These are phyloP conservation scores for Penicillium sp. DNA, from an alignment of 2,329 filamentous ascomycete species.

Conservation along the genomic window DNA sequence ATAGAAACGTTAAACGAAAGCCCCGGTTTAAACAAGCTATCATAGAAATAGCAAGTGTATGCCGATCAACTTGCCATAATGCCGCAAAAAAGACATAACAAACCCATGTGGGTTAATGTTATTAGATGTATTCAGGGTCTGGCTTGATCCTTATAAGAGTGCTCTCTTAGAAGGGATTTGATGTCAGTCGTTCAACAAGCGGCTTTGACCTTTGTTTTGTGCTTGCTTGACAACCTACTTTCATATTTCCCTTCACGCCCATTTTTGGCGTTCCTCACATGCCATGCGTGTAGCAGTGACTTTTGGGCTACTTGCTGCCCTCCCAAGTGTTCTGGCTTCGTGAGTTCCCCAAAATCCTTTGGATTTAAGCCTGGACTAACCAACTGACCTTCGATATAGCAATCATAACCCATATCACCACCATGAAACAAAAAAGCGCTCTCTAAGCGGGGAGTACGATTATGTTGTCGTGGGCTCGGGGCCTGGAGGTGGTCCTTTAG, in stretches of 20 bases:
- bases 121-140: not conserved
- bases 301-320: not conserved
- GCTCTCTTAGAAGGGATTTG: not conserved
- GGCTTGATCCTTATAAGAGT: not conserved
- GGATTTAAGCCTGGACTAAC: too few relatives aligned
- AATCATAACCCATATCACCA: conserved; percentile 14
- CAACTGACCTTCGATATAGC: conserved; percentile 7
- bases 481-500: conserved; percentile 64
- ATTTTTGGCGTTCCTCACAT: not conserved
- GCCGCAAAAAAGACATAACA: not conserved
- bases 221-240: not conserved
- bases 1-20: not conserved
- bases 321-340: conserved; percentile 3
- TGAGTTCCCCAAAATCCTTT: not conserved
- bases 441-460: conserved; percentile 55
- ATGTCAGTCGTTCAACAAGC: not conserved
- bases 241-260: not conserved
- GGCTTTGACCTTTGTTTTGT: not conserved
- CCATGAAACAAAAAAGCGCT: conserved; percentile 20
- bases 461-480: conserved; percentile 69
- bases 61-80: not conserved
- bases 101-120: not conserved
- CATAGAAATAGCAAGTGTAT: not conserved
- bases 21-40: not conserved
- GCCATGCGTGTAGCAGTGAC: conserved; percentile 1